Conservation (phyloP, 345 rosid species). For the Bruguiera parviflora region DNA sequence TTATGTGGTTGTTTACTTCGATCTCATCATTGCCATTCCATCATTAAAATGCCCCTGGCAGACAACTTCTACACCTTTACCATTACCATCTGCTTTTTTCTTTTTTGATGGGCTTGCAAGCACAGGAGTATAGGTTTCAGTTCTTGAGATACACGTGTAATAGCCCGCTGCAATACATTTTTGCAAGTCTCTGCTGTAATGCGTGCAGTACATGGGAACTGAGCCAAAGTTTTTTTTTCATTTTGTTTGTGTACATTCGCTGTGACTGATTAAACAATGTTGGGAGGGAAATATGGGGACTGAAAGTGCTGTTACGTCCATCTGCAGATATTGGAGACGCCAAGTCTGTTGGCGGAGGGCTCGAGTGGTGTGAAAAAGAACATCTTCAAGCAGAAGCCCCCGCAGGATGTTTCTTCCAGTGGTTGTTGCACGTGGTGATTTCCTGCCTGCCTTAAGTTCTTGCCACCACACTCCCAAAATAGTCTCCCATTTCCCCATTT, state of each 20-base stretch:
- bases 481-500: background rate
- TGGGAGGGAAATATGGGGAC: background rate
- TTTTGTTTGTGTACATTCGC: background rate
- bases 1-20: too few relatives aligned
- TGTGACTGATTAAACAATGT: background rate
- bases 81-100: too few relatives aligned
- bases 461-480: background rate
- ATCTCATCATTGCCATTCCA: too few relatives aligned
- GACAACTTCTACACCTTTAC: too few relatives aligned
- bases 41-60: too few relatives aligned
- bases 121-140: too few relatives aligned
- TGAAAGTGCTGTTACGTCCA: background rate
- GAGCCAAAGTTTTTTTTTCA: background rate
- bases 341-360: constrained; percentile 73
- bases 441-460: background rate
- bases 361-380: constrained; percentile 74
- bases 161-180: too few relatives aligned
- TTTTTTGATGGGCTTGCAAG: too few relatives aligned
- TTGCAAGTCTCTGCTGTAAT: too few relatives aligned
- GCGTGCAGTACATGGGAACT: background rate
- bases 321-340: constrained; percentile 79
- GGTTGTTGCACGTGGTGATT: constrained; percentile 45
- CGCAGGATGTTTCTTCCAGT: constrained; percentile 41
- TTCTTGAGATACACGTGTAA: too few relatives aligned
- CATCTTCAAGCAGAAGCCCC: constrained; percentile 76